These are phyloP conservation scores for Austroboletus rostrupii DNA, from an alignment of 1,284 basidiomycete species.

Conservation along the genomic window DNA sequence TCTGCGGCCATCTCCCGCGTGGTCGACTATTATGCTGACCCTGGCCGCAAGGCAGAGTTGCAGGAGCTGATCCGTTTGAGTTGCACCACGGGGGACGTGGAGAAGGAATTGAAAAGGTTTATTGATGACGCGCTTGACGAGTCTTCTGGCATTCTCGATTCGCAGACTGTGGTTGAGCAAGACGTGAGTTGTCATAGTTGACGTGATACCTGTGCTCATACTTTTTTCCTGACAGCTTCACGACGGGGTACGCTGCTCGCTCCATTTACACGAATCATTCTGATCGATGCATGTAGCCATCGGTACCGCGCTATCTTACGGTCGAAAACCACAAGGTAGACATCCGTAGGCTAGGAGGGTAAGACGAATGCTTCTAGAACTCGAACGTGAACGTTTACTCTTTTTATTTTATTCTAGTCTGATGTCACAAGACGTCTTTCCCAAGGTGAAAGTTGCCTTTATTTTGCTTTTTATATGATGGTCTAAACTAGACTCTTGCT, in stretches of 20 bases:
- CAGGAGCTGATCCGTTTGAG: slow-evolving; percentile 42
- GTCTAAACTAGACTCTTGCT: background rate
- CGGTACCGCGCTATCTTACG: background rate
- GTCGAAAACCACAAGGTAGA: slow-evolving; percentile 13
- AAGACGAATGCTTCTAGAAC: background rate
- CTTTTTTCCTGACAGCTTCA: background rate
- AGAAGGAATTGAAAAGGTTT: slow-evolving; percentile 38
- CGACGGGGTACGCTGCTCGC: slow-evolving; percentile 13
- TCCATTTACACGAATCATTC: background rate
- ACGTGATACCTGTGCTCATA: background rate
- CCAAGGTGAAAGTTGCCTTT: slow-evolving; percentile 14
- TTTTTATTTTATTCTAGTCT: slow-evolving; percentile 14
- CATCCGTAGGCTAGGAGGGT: slow-evolving; percentile 22
- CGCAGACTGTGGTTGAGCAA: background rate
- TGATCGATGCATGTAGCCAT: slow-evolving; percentile 9
- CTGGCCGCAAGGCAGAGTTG: slow-evolving; percentile 36
- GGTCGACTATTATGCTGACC: slow-evolving; percentile 60
- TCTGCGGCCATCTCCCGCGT: slow-evolving; percentile 55
- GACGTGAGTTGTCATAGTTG: slow-evolving; percentile 12
- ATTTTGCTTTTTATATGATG: background rate
- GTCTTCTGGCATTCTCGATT: slow-evolving; percentile 11
- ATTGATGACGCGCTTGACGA: slow-evolving; percentile 52
- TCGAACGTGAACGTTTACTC: background rate
- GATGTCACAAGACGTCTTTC: slow-evolving; percentile 26
- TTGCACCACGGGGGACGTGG: slow-evolving; percentile 22